Evolutionary conservation across 768 basidiomycete species (phyloP), one percentile per base, ranked within the genome.

Genomic region (Naganishia antarctica): DNA sequence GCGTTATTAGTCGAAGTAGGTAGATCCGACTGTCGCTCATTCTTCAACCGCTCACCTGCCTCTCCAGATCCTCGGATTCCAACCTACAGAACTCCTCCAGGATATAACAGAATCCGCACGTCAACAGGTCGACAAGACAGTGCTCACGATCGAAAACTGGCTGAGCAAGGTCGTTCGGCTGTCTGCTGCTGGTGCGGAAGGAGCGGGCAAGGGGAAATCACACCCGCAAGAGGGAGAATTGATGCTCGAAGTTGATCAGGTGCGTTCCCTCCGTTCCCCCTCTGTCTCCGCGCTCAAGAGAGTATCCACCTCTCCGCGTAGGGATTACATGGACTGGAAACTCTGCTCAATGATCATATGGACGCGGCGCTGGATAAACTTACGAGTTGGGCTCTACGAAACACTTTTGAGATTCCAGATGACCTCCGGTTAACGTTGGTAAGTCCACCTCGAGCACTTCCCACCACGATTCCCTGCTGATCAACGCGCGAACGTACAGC

Each of bases 341-440:
- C 91, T 0, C 81, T 93, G 46, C 81, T 96, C 15, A 89, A 92
- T 72, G 85, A 85, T 61, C 91, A 92, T 69, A 86, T 89, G 46
- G 91, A 96, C 72, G 83, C 90, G 47, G 91, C 91, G 0, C 90
- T 93, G 65, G 91, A 96, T 75, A 88, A 87, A 73, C 89, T 96
- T 70, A 91, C 91, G 78, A 86, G 86, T 0, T 94, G 91, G 91
- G 86, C 85, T 12, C 76, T 91, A 71, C 81, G 90, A 44, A 96
- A 94, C 77, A 87, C 91, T 63, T 94, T 94, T 70, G 83, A 85
- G 58, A 82, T 91, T 16, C 70, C 71, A 9, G 49, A 68, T n/a
- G 73, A 72, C 8, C 29, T 73, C 4, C 66, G 73, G 32, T 46
- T 71, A 6, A 73, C 72, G 6, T 47, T 77, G 29, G 76, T 75